Evolutionary conservation across 2,329 filamentous ascomycete species (phyloP), one percentile per base, ranked within the genome.

Genomic region (Talaromyces atroroseus): DNA sequence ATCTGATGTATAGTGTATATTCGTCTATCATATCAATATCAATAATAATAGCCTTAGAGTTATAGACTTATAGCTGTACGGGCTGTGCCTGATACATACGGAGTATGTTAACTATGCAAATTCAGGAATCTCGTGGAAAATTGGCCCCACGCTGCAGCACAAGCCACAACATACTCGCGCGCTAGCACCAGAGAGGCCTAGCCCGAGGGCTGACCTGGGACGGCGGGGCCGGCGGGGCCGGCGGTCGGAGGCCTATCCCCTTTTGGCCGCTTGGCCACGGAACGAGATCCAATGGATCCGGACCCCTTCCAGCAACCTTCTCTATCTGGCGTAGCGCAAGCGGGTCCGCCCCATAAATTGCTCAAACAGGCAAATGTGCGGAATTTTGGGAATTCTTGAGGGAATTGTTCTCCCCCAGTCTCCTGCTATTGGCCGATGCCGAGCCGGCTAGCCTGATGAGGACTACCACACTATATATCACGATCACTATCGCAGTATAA

Each of bases 61-160:
- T n/a, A n/a, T n/a, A n/a, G n/a, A n/a, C n/a, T n/a, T n/a, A n/a
- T n/a, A n/a, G n/a, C n/a, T n/a, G n/a, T n/a, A n/a, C n/a, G n/a
- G n/a, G n/a, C n/a, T n/a, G n/a, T n/a, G n/a, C n/a, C n/a, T n/a
- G n/a, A n/a, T n/a, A n/a, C n/a, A n/a, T n/a, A n/a, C n/a, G n/a
- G n/a, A n/a, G n/a, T n/a, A n/a, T n/a, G n/a, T n/a, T n/a, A n/a
- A n/a, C n/a, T 2, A 10, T n/a, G 23, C 45, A 32, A 21, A n/a
- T 21, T 48, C 16, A 24, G 29, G 46, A 32, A n/a, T n/a, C n/a
- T 40, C 36, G 36, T 40, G 40, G n/a, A 23, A 42, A 44, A 44
- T 26, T 53, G 51, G 29, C 42, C 51, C 51, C 51, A 53, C 40
- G 47, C 49, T 40, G 32, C n/a, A 32, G 18, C n/a, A n/a, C n/a